These are phyloP conservation scores for Lasiosphaeris hirsuta DNA, from an alignment of 495 filamentous ascomycete genomes.

Conservation along the genomic window DNA sequence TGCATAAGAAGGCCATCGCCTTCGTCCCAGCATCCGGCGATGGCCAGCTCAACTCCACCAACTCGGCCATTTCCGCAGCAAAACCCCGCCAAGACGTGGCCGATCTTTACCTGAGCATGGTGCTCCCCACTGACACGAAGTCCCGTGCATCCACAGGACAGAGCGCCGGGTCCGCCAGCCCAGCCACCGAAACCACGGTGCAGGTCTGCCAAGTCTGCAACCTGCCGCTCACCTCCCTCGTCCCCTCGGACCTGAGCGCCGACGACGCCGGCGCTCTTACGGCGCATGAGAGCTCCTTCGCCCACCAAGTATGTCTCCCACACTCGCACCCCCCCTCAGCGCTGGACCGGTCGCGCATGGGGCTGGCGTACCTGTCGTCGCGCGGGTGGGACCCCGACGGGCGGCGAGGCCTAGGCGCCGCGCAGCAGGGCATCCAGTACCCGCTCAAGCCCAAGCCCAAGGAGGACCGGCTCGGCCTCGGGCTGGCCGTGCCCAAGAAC, in stretches of 20 bases:
- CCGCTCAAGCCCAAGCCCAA: constrained; percentile 74
- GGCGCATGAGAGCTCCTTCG: constrained; percentile 68
- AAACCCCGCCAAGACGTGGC: constrained; percentile 43
- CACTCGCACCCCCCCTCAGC: constrained; percentile 85
- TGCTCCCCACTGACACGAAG: constrained; percentile 46
- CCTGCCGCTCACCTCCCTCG: constrained; percentile 3
- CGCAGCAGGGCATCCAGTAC: constrained; percentile 67
- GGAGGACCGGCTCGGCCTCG: constrained; percentile 71
- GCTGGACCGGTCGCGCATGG: constrained; percentile 72
- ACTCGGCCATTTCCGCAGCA: constrained; percentile 17
- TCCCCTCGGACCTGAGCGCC: neutral
- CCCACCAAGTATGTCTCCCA: constrained; percentile 74
- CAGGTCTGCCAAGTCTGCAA: constrained; percentile 11
- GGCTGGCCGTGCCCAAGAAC: constrained; percentile 45
- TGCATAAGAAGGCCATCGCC: constrained; percentile 70
- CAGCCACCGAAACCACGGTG: neutral
- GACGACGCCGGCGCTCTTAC: constrained; percentile 5
- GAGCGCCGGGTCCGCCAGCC: constrained; percentile 11
- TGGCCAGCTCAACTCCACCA: constrained; percentile 43
- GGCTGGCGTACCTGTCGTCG: constrained; percentile 68
- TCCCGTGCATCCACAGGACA: neutral
- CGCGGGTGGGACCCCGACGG: constrained; percentile 90
- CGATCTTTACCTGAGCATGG: constrained; percentile 69
- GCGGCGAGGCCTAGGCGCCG: constrained; percentile 65
- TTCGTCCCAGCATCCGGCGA: constrained; percentile 69